Conservation (phyloP, 257 asterid genomes). For the Datura wrightii region DNA sequence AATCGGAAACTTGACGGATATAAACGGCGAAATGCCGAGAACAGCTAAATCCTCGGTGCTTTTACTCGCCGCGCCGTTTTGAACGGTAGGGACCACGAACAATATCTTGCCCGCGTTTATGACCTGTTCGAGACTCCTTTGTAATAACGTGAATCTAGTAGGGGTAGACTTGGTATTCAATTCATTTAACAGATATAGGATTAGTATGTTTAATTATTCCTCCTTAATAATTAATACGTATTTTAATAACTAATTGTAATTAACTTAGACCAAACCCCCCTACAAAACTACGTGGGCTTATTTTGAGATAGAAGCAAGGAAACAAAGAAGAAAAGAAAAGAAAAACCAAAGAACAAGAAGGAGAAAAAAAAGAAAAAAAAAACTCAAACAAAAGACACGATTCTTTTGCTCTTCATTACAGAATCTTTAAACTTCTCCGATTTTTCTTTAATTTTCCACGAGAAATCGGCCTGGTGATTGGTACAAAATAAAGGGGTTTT, state of each 20-base stretch:
- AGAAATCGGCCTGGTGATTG: constrained; percentile 41
- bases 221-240: no score
- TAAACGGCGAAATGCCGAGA: not conserved
- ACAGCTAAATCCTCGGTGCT: not conserved
- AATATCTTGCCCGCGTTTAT: constrained; percentile 41
- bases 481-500: not conserved
- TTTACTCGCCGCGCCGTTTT: constrained; percentile 41
- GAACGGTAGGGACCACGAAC: constrained; percentile 41
- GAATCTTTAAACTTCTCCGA: constrained; percentile 30
- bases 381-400: constrained; percentile 31
- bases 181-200: constrained; percentile 35
- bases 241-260: no score
- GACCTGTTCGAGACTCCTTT: constrained; percentile 32
- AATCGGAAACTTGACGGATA: not conserved
- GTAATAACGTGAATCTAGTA: constrained; percentile 41
- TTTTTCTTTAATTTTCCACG: constrained; percentile 37
- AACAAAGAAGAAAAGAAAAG: constrained; percentile 27
- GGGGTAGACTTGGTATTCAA: constrained; percentile 56
- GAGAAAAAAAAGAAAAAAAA: constrained; percentile 13
- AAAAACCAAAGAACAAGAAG: constrained; percentile 21
- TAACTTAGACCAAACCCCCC: constrained; percentile 63
- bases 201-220: not conserved
- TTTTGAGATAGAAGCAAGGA: constrained; percentile 28
- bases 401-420: constrained; percentile 25
- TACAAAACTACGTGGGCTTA: constrained; percentile 58